These are phyloP conservation scores for Candida pseudoviswanathii DNA, from an alignment of 1,139 yeast species.

Conservation along the genomic window DNA sequence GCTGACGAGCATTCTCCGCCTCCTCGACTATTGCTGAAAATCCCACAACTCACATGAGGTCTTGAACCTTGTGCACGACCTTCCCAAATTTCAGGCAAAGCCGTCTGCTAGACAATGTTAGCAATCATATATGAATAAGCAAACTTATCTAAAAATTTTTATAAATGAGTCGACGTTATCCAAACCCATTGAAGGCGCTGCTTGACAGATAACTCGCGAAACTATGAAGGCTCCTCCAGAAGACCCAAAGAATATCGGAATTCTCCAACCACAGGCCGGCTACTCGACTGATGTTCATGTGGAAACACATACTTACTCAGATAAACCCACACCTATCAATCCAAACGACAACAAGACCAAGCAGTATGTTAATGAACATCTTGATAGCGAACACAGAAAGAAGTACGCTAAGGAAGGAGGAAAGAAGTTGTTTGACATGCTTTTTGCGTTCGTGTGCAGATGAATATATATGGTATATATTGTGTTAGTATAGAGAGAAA, in stretches of 20 bases:
- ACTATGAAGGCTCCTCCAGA: slow-evolving; percentile 25
- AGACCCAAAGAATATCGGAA: slow-evolving; percentile 31
- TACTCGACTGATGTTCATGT: slow-evolving; percentile 30
- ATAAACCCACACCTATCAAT: slow-evolving; percentile 37
- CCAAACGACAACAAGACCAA: slow-evolving; percentile 30
- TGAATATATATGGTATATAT: slow-evolving; percentile 8
- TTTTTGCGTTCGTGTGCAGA: slow-evolving; percentile 22
- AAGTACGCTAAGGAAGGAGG: slow-evolving; percentile 32
- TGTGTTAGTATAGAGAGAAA: slow-evolving; percentile 1
- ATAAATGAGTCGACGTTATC: not conserved
- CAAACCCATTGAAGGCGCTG: not conserved
- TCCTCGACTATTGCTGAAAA: no score
- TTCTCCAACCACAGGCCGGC: slow-evolving; percentile 34
- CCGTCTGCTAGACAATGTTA: not conserved
- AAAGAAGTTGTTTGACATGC: slow-evolving; percentile 23
- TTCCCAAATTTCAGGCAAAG: not conserved
- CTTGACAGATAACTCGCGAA: not conserved
- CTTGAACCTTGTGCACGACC: not conserved
- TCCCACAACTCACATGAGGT: not conserved
- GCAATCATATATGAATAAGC: not conserved
- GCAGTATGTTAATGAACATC: slow-evolving; percentile 31
- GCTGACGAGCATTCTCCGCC: no score
- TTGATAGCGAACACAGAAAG: slow-evolving; percentile 42
- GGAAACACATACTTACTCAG: slow-evolving; percentile 36
- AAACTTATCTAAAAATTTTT: not conserved